phyloP scores from a whole-genome alignment of 768 basidiomycete species.

The Phanerodontia chrysosporium region DNA sequence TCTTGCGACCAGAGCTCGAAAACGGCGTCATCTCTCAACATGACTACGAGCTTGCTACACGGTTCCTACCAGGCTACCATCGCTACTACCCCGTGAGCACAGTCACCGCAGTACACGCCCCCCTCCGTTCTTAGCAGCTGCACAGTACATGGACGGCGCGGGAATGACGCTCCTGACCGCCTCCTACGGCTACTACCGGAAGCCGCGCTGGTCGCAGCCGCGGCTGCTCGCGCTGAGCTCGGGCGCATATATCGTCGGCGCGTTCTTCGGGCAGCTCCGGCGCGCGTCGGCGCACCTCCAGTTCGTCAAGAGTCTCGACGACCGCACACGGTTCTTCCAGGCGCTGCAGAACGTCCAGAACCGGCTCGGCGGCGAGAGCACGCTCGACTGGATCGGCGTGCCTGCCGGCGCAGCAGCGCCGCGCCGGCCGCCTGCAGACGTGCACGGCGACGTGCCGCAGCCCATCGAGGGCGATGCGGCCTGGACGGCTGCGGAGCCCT shows the following conservation, averaged over 20 bases:
- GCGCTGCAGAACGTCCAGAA: constrained; percentile 30
- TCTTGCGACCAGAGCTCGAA: constrained; percentile 50
- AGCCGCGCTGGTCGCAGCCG: not conserved
- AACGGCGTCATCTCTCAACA: constrained; percentile 43
- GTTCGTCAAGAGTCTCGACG: constrained; percentile 28
- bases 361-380: constrained; percentile 14
- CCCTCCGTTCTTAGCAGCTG: not conserved
- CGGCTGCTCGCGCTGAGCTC: not conserved
- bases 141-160: not conserved
- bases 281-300: constrained; percentile 25
- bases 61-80: constrained; percentile 49
- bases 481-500: not conserved
- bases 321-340: constrained; percentile 26
- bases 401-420: constrained; percentile 3
- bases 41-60: constrained; percentile 53
- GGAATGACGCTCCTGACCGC: not conserved
- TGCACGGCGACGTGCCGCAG: constrained; percentile 8
- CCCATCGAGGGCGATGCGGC: constrained; percentile 7
- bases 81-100: constrained; percentile 37
- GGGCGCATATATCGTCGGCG: not conserved
- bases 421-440: not conserved
- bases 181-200: not conserved
- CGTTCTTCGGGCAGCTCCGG: constrained; percentile 11
- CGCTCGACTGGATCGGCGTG: constrained; percentile 9
- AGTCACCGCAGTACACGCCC: constrained; percentile 15